A percentile compares a stretch with the other conserved stretches of the same genome.
Evolutionary conservation across 2,329 filamentous ascomycete genomes (phyloP).

Genomic region (Cordyceps cateniannulata): DNA sequence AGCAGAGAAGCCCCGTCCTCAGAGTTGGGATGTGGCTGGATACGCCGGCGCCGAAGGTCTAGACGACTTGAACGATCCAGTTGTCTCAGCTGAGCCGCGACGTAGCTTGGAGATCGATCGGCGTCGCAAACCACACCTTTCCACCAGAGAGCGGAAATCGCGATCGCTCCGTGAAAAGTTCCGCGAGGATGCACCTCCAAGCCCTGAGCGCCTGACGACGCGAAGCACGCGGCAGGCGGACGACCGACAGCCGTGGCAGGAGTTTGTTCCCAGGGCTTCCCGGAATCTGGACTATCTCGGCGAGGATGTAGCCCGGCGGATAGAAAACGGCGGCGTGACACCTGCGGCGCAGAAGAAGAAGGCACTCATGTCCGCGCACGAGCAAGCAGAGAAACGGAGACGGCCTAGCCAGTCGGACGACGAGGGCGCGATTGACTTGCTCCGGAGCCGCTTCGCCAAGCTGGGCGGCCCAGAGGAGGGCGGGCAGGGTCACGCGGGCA

Average conservation of each 20-base stretch:
- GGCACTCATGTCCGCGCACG: background rate
- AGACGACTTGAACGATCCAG: background rate
- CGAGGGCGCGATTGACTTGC: constrained; percentile 36
- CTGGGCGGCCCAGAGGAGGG: constrained; percentile 34
- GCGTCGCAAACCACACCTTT: background rate
- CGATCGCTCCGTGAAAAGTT: constrained; percentile 30
- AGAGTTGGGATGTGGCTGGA: constrained; percentile 24
- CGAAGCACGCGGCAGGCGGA: constrained; percentile 2
- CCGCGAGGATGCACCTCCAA: constrained; percentile 21
- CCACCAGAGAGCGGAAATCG: background rate
- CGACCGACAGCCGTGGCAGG: constrained; percentile 33
- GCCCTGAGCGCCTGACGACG: background rate
- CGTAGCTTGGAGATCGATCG: constrained; percentile 22
- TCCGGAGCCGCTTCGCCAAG: constrained; percentile 39
- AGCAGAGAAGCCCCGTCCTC: constrained; percentile 20
- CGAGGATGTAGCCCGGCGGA: constrained; percentile 25
- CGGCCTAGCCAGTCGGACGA: constrained; percentile 6
- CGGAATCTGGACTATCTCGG: constrained; percentile 31
- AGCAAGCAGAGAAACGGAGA: background rate
- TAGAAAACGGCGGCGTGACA: constrained; percentile 22
- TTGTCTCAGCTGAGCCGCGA: constrained; percentile 10
- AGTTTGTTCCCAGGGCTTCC: constrained; percentile 35
- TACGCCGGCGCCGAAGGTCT: constrained; percentile 8
- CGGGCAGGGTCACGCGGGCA: constrained; percentile 25
- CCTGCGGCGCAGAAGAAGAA: constrained; percentile 15